These are phyloP conservation scores for Senecio squalidus DNA, from an alignment of 140 eudicot species.

Conservation along the genomic window DNA sequence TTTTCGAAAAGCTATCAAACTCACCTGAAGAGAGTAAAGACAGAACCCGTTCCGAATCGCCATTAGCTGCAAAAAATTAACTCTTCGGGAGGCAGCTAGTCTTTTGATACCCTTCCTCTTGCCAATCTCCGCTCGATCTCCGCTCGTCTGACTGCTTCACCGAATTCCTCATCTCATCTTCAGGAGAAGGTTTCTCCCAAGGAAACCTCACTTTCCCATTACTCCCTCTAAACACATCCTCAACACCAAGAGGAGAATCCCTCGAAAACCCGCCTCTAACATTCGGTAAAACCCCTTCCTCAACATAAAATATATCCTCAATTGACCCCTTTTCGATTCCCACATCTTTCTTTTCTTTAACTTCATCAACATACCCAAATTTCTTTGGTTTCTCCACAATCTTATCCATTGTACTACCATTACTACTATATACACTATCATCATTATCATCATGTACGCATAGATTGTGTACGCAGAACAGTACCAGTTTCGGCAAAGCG, in stretches of 20 bases:
- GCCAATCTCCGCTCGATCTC: too few species aligned
- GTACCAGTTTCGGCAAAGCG: too few species aligned
- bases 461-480: too few species aligned
- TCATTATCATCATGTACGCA: constrained; percentile 25
- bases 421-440: constrained; percentile 13
- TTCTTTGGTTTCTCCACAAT: constrained; percentile 69
- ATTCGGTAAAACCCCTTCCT: constrained; percentile 73
- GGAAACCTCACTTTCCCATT: constrained; percentile 68
- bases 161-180: constrained; percentile 32
- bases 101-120: too few species aligned
- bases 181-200: constrained; percentile 57
- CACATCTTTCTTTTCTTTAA: constrained; percentile 22
- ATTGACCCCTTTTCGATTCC: constrained; percentile 66
- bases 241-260: constrained; percentile 46
- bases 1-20: too few species aligned
- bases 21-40: too few species aligned
- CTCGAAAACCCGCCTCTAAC: constrained; percentile 73
- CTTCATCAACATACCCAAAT: constrained; percentile 64
- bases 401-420: constrained; percentile 74
- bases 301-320: constrained; percentile 67
- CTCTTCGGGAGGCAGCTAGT: too few species aligned
- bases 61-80: too few species aligned
- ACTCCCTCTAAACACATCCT: constrained; percentile 33
- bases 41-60: too few species aligned
- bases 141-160: too few species aligned